phyloP scores from a whole-genome alignment of 2,329 filamentous ascomycete species.

The Zasmidium citrigriseum region DNA sequence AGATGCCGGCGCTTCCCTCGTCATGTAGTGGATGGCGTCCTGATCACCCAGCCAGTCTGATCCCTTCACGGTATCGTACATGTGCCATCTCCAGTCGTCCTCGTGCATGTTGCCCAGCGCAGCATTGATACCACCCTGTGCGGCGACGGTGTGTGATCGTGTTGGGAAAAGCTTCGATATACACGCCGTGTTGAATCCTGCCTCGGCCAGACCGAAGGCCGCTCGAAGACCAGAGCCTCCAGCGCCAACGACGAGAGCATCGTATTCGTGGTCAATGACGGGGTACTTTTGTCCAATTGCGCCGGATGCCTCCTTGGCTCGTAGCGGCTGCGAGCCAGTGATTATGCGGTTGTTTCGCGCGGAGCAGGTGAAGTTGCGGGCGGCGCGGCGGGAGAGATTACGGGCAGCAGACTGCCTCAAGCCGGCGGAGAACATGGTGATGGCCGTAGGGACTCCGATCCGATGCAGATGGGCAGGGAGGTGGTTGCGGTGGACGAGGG shows the following conservation, averaged over 20 bases:
- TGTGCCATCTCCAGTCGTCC: slow-evolving; percentile 99
- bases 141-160: slow-evolving; percentile 79
- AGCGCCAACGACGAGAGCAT: slow-evolving; percentile 90
- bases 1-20: slow-evolving; percentile 84
- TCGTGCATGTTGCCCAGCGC: slow-evolving; percentile 94
- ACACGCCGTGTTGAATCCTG: slow-evolving; percentile 86
- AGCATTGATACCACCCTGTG: slow-evolving; percentile 79
- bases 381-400: slow-evolving; percentile 43
- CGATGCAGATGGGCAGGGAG: not conserved
- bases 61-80: slow-evolving; percentile 98
- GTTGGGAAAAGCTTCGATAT: slow-evolving; percentile 86
- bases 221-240: slow-evolving; percentile 77
- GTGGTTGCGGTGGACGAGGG: not conserved
- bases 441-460: slow-evolving; percentile 8
- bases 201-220: slow-evolving; percentile 82
- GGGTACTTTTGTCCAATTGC: slow-evolving; percentile 89
- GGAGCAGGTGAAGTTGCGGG: slow-evolving; percentile 77
- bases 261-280: slow-evolving; percentile 98
- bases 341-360: slow-evolving; percentile 81
- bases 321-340: slow-evolving; percentile 73
- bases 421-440: slow-evolving; percentile 39
- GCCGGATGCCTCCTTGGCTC: slow-evolving; percentile 89
- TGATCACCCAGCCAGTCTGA: slow-evolving; percentile 97
- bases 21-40: slow-evolving; percentile 99
- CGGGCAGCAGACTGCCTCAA: slow-evolving; percentile 37